A percentile compares a stretch with the other conserved stretches of the same genome.
These are phyloP conservation scores for Botryobasidium botryosum DNA, from an alignment of 768 basidiomycete genomes.

Conservation along the genomic window DNA sequence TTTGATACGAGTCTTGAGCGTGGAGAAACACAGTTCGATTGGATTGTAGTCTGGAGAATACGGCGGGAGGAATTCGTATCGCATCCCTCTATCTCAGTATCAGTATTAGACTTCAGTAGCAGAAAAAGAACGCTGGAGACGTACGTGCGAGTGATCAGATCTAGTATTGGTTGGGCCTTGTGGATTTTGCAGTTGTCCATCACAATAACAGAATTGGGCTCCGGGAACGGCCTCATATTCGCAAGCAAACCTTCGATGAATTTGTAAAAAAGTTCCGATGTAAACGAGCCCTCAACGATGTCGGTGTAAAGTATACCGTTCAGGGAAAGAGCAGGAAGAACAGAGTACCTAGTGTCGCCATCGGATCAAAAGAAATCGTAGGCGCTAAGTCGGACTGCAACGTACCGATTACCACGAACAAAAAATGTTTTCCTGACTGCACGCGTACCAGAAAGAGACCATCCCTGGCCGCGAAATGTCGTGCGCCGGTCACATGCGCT, in stretches of 20 bases:
- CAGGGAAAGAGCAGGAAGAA: too few species aligned
- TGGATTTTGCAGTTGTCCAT: conserved; percentile 16
- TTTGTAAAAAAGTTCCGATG: conserved; percentile 3
- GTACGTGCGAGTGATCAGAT: conserved; percentile 6
- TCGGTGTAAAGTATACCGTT: too few species aligned
- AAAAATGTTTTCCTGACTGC: conserved; percentile 3
- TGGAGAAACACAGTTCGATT: conserved; percentile 3
- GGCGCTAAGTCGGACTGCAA: neutral
- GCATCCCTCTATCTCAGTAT: conserved; percentile 2
- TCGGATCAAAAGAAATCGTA: neutral
- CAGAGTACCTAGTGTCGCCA: too few species aligned
- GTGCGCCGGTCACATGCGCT: conserved; percentile 3
- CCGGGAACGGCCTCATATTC: conserved; percentile 9
- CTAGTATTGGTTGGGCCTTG: neutral
- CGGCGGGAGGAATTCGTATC: conserved; percentile 1
- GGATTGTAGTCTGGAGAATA: conserved; percentile 6
- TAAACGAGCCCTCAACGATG: neutral
- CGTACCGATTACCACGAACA: conserved; percentile 9
- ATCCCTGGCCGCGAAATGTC: conserved; percentile 6
- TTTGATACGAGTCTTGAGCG: neutral
- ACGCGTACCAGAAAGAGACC: conserved; percentile 5
- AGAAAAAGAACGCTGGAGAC: neutral
- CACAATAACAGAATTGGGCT: conserved; percentile 8
- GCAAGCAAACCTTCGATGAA: conserved; percentile 6
- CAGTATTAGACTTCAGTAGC: neutral